These are phyloP conservation scores for Fraxinus nigra DNA, from an alignment of 305 asterid species.

Conservation along the genomic window DNA sequence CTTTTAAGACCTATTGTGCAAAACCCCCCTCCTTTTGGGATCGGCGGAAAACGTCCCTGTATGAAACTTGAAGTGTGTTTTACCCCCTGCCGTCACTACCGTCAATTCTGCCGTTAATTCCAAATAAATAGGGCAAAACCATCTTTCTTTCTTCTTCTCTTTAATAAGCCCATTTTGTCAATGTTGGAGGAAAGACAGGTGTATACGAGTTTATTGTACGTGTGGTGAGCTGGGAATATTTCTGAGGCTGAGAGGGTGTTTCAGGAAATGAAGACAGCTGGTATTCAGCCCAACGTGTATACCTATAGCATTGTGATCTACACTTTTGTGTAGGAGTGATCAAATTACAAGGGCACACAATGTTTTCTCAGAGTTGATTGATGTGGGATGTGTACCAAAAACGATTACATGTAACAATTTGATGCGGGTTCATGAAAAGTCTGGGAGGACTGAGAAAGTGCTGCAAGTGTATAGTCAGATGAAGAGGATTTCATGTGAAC, in stretches of 20 bases:
- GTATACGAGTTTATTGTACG: conserved; percentile 77
- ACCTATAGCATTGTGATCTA: conserved; percentile 81
- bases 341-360: conserved; percentile 84
- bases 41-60: no score
- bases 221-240: conserved; percentile 81
- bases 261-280: conserved; percentile 66
- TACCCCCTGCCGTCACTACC: no score
- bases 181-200: conserved; percentile 6
- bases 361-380: conserved; percentile 81
- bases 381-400: conserved; percentile 65
- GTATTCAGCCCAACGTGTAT: conserved; percentile 63
- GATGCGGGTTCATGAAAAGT: conserved; percentile 88
- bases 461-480: conserved; percentile 79
- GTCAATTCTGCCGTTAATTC: no score
- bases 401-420: conserved; percentile 72
- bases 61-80: no score
- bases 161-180: no score
- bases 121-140: no score
- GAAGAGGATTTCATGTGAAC: conserved; percentile 66
- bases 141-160: no score
- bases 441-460: conserved; percentile 83
- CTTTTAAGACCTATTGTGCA: background rate
- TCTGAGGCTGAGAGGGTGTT: conserved; percentile 75
- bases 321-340: conserved; percentile 74
- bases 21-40: no score